Evolutionary conservation across 768 basidiomycete species (phyloP).

Genomic region (Pulveroboletus sp.): DNA sequence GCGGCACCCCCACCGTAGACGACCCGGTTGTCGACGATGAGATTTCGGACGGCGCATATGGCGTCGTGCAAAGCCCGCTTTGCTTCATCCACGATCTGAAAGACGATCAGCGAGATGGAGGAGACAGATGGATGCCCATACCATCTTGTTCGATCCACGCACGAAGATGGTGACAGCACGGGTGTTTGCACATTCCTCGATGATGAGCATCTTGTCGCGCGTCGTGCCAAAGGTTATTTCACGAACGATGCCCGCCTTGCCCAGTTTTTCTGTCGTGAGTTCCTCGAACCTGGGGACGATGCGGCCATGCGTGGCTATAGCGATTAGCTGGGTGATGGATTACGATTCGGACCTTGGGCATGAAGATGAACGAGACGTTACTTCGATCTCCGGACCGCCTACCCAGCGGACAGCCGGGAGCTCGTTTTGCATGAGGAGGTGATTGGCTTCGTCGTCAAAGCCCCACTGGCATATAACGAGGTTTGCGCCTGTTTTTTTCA

Average conservation of each 20-base stretch:
- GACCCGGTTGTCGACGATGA: conserved; percentile 92
- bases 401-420: conserved; percentile 98
- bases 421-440: conserved; percentile 95
- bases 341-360: not conserved
- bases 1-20: conserved; percentile 99
- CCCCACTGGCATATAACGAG: conserved; percentile 99
- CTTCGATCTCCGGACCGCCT: conserved; percentile 98
- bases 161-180: conserved; percentile 97
- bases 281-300: conserved; percentile 99
- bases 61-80: conserved; percentile 98
- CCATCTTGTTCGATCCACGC: conserved; percentile 99
- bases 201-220: conserved; percentile 98
- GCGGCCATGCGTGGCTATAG: conserved; percentile 96
- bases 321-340: conserved; percentile 65
- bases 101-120: not conserved
- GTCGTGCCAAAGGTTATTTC: conserved; percentile 97
- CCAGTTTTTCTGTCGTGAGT: conserved; percentile 85
- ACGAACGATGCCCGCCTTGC: conserved; percentile 88
- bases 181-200: conserved; percentile 97
- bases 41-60: conserved; percentile 93
- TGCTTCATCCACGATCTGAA: conserved; percentile 96
- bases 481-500: conserved; percentile 96
- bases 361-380: conserved; percentile 24
- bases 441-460: conserved; percentile 99
- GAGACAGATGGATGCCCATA: conserved; percentile 29